phyloP scores from a whole-genome alignment of 2,329 filamentous ascomycete genomes.

The Ceratocystis alfenasii region DNA sequence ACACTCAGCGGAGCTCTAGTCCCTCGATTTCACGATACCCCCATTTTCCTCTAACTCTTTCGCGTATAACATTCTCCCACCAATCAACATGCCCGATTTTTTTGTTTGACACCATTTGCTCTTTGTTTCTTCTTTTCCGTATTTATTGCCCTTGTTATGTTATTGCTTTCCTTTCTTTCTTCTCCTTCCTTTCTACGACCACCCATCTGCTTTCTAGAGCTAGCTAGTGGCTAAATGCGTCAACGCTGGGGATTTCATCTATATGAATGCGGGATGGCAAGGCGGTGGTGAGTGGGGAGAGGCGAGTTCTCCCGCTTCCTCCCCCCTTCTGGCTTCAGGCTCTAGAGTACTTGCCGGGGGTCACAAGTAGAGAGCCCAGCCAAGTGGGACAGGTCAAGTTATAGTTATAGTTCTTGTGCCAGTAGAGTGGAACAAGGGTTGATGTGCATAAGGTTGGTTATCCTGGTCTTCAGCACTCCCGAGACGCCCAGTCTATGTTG shows the following conservation, averaged over 20 bases:
- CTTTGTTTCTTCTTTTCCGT: neutral
- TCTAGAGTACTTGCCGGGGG: neutral
- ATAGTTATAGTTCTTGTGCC: neutral
- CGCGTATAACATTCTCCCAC: neutral
- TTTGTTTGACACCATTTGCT: neutral
- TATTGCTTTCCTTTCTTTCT: neutral
- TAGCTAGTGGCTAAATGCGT: constrained; percentile 3
- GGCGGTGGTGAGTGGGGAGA: neutral
- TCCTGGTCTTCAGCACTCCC: too few species aligned
- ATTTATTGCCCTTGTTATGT: neutral
- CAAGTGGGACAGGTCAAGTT: neutral
- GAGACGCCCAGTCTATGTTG: too few species aligned
- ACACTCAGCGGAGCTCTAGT: neutral
- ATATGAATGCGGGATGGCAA: neutral
- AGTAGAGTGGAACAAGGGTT: too few species aligned
- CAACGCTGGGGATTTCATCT: neutral
- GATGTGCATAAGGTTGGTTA: too few species aligned
- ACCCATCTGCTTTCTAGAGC: constrained; percentile 4
- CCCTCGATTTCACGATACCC: constrained; percentile 10
- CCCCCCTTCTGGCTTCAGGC: neutral
- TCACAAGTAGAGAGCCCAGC: neutral
- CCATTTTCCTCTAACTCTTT: neutral
- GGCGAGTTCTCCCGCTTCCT: too few species aligned
- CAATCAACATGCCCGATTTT: neutral
- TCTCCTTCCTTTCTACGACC: neutral